phyloP scores from a whole-genome alignment of 1,139 yeast genomes.

The Scheffersomyces stambukii region DNA sequence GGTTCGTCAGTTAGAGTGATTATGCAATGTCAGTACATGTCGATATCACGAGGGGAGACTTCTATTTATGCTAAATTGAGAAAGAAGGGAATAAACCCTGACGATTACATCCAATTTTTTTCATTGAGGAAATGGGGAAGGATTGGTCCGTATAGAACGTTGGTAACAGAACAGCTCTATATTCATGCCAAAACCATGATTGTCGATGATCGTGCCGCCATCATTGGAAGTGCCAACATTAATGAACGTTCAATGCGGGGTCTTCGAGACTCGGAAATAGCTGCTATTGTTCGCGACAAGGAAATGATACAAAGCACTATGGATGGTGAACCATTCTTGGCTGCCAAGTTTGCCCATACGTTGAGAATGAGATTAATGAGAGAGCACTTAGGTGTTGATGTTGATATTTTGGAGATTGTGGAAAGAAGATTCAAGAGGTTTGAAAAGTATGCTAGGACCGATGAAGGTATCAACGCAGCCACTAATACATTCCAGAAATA shows the following conservation, averaged over 20 bases:
- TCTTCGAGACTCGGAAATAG: constrained; percentile 88
- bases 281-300: constrained; percentile 80
- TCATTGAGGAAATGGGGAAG: constrained; percentile 95
- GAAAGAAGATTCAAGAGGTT: constrained; percentile 69
- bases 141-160: constrained; percentile 68
- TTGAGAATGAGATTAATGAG: constrained; percentile 89
- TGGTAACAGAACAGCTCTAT: constrained; percentile 88
- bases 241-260: constrained; percentile 97
- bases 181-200: constrained; percentile 90
- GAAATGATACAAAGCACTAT: constrained; percentile 69
- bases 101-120: constrained; percentile 86
- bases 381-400: constrained; percentile 92
- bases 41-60: constrained; percentile 87
- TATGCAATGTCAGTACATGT: constrained; percentile 94
- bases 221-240: constrained; percentile 94
- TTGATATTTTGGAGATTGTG: constrained; percentile 79
- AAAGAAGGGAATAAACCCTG: constrained; percentile 79
- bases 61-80: constrained; percentile 82
- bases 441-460: constrained; percentile 50
- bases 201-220: constrained; percentile 91
- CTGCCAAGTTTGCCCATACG: constrained; percentile 86
- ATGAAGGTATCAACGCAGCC: constrained; percentile 40
- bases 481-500: constrained; percentile 34
- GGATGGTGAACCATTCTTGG: constrained; percentile 79
- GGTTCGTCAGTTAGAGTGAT: constrained; percentile 93